Conservation (phyloP, 2,329 filamentous ascomycete genomes). For the Paraphoma sp. region DNA sequence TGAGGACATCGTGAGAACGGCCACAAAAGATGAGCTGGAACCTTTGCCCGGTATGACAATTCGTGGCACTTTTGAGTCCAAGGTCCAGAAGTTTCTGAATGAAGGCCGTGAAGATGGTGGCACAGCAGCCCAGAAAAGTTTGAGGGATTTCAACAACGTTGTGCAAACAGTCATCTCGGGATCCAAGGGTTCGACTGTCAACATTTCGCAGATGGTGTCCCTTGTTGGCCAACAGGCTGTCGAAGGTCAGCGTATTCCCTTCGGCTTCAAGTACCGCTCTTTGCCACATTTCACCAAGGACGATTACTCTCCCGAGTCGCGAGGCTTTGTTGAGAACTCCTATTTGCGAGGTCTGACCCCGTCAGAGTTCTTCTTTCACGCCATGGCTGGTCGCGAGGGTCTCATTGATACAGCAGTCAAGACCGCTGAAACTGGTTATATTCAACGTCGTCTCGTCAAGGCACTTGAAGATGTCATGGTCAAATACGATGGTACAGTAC, state of each 20-base stretch:
- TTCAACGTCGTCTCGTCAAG: conserved; percentile 97
- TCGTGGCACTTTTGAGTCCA: conserved; percentile 96
- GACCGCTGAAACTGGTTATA: conserved; percentile 98
- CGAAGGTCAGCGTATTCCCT: conserved; percentile 98
- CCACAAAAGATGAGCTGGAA: conserved; percentile 87
- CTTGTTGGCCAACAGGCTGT: conserved; percentile 98
- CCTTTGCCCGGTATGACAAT: conserved; percentile 98
- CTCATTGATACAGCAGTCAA: conserved; percentile 99
- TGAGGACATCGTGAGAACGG: conserved; percentile 73
- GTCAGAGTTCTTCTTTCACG: conserved; percentile 98
- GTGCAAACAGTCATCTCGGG: conserved; percentile 95
- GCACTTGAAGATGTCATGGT: conserved; percentile 97
- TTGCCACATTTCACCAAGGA: conserved; percentile 99
- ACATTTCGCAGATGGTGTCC: conserved; percentile 99
- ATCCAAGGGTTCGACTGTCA: conserved; percentile 98
- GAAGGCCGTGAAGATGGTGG: conserved; percentile 95
- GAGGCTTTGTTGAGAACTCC: conserved; percentile 98
- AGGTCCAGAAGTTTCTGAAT: conserved; percentile 93
- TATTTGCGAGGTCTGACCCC: conserved; percentile 95
- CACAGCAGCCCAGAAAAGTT: conserved; percentile 86
- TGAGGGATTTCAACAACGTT: conserved; percentile 96
- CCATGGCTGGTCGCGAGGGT: conserved; percentile 99
- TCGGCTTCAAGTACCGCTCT: conserved; percentile 98
- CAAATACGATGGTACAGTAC: conserved; percentile 95
- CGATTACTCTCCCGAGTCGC: conserved; percentile 95